These are phyloP conservation scores for Ehretia macrophylla DNA, from an alignment of 257 asterid species.

Conservation along the genomic window DNA sequence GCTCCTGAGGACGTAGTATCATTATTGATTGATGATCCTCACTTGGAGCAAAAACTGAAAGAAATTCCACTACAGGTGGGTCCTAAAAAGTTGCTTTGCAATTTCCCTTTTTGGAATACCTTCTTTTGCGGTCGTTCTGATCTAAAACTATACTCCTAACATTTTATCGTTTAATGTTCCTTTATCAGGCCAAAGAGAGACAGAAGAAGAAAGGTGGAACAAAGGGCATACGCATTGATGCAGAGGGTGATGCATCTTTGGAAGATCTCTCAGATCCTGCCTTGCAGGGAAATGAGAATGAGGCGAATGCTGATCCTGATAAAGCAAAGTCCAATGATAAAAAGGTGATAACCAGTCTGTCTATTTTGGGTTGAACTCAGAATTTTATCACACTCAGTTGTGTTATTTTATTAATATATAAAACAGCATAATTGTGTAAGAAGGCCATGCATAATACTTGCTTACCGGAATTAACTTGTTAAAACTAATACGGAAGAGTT, in stretches of 20 bases:
- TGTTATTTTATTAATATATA: too few species aligned
- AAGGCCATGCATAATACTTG: too few species aligned
- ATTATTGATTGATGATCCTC: constrained; percentile 83
- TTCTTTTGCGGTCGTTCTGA: constrained; percentile 7
- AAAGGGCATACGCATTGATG: constrained; percentile 79
- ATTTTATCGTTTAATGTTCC: constrained; percentile 1
- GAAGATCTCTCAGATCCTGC: constrained; percentile 62
- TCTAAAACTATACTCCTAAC: constrained; percentile 2
- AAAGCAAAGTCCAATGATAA: constrained; percentile 56
- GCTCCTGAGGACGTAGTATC: constrained; percentile 95
- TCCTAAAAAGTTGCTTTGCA: background rate
- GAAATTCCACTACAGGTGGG: constrained; percentile 88
- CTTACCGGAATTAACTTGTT: too few species aligned
- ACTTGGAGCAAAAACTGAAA: constrained; percentile 83
- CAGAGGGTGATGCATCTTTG: constrained; percentile 83
- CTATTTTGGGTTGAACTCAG: constrained; percentile 1
- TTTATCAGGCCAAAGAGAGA: constrained; percentile 81
- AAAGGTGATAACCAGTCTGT: constrained; percentile 48
- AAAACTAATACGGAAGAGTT: too few species aligned
- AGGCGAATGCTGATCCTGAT: constrained; percentile 45
- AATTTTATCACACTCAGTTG: background rate
- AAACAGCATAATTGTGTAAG: too few species aligned
- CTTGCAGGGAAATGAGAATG: constrained; percentile 43
- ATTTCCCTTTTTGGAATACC: background rate
- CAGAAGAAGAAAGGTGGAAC: constrained; percentile 77